These are phyloP conservation scores for Cladosporium velox DNA, from an alignment of 2,329 filamentous ascomycete genomes.

Conservation along the genomic window DNA sequence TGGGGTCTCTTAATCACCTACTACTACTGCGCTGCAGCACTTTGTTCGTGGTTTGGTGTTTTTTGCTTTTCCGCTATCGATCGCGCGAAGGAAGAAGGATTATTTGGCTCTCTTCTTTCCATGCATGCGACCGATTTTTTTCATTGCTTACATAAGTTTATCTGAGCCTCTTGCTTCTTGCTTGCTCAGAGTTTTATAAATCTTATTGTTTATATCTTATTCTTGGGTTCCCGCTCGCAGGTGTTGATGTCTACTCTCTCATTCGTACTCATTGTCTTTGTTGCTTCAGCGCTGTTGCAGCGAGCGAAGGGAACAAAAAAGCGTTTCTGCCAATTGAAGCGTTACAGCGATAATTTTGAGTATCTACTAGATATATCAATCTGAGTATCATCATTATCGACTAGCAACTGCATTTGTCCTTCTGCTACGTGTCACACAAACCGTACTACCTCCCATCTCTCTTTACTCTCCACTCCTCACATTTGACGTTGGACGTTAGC, in stretches of 20 bases:
- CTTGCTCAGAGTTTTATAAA: not conserved
- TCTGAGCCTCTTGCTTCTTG: not conserved
- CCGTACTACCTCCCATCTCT: not conserved
- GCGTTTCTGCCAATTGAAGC: not conserved
- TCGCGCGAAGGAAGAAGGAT: not conserved
- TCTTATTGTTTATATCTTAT: not conserved
- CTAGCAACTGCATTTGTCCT: not conserved
- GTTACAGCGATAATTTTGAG: not conserved
- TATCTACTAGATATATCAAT: no score
- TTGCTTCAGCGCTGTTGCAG: not conserved
- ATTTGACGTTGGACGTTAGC: not conserved
- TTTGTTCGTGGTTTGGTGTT: not conserved
- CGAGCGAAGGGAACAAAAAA: not conserved
- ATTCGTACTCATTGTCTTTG: not conserved
- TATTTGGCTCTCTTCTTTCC: not conserved
- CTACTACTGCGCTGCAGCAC: conserved; percentile 6
- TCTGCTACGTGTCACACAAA: not conserved
- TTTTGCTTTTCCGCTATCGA: not conserved
- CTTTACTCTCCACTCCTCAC: not conserved
- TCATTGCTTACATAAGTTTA: not conserved
- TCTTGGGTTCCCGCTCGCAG: not conserved
- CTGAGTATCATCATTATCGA: not conserved
- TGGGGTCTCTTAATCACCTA: not conserved
- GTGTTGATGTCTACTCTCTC: not conserved
- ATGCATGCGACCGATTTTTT: not conserved